phyloP scores from a whole-genome alignment of 225 moss, liverwort and hornwort genomes.

The Lunularia cruciata region DNA sequence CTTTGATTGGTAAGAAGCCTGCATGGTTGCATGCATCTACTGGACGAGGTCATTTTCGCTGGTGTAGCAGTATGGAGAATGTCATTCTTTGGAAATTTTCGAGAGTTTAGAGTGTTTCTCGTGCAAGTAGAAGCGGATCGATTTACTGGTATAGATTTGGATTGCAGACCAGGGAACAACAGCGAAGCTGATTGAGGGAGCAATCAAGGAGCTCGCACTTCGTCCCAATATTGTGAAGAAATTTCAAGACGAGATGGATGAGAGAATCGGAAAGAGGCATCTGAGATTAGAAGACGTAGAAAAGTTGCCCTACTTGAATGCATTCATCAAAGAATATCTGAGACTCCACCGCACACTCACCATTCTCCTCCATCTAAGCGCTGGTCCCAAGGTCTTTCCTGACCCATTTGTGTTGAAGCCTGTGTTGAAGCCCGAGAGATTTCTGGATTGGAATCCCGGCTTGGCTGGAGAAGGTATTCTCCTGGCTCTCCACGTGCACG shows the following conservation, averaged over 20 bases:
- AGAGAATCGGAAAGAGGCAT: constrained; percentile 22
- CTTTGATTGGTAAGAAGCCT: constrained; percentile 9
- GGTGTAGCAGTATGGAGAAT: too few relatives aligned
- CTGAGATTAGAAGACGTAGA: constrained; percentile 23
- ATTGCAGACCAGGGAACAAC: constrained; percentile 33
- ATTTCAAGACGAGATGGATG: constrained; percentile 33
- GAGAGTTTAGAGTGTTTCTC: too few relatives aligned
- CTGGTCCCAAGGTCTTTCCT: constrained; percentile 17
- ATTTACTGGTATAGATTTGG: too few relatives aligned
- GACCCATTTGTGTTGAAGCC: constrained; percentile 28
- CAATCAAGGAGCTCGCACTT: constrained; percentile 38
- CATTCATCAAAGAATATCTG: constrained; percentile 40
- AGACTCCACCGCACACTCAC: constrained; percentile 44
- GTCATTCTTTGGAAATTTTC: too few relatives aligned
- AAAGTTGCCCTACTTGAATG: constrained; percentile 42
- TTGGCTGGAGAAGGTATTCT: constrained; percentile 20
- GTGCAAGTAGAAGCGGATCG: too few relatives aligned
- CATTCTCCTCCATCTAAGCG: constrained; percentile 36
- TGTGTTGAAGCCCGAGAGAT: constrained; percentile 42
- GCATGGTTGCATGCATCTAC: constrained; percentile 9
- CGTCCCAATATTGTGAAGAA: constrained; percentile 17
- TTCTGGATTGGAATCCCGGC: constrained; percentile 12
- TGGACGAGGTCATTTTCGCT: too few relatives aligned
- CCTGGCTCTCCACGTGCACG: constrained; percentile 20
- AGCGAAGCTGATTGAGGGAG: constrained; percentile 34